Conservation (phyloP, 2,329 filamentous ascomycete species). For the Talaromyces pinophilus region DNA sequence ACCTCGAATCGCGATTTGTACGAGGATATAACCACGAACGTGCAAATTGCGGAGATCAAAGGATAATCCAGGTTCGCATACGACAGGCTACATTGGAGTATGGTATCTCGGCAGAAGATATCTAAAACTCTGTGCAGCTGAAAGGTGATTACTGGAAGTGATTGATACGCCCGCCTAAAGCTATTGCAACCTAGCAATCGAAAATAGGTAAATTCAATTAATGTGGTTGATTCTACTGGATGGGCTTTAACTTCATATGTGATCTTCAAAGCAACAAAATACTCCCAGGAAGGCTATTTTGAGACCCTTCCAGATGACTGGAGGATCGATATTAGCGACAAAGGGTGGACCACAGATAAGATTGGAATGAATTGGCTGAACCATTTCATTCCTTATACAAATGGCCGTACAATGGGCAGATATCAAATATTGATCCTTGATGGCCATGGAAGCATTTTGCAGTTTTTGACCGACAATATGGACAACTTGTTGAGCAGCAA, state of each 20-base stretch:
- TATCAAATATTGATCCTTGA: not conserved
- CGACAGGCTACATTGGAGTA: not conserved
- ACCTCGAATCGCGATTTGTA: constrained; percentile 1
- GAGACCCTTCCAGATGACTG: not conserved
- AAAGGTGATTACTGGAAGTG: constrained; percentile 2
- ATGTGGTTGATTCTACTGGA: too few relatives aligned
- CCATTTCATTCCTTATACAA: constrained; percentile 11
- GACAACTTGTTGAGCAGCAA: not conserved
- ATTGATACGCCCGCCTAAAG: not conserved
- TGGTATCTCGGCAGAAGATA: constrained; percentile 6
- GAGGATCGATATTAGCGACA: not conserved
- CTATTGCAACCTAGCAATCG: constrained; percentile 23
- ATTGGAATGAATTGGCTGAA: constrained; percentile 13
- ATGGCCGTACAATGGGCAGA: not conserved
- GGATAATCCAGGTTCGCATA: not conserved
- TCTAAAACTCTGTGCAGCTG: not conserved
- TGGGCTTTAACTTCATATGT: constrained; percentile 18
- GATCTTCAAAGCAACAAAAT: constrained; percentile 22
- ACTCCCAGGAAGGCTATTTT: constrained; percentile 18
- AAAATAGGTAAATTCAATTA: constrained; percentile 22
- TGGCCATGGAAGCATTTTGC: not conserved
- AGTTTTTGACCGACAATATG: not conserved
- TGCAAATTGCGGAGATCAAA: not conserved
- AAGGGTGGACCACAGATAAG: constrained; percentile 10
- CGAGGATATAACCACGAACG: not conserved